Evolutionary conservation across 805 yeast genomes (phyloP).

Genomic region (Hanseniaspora nectarophila): DNA sequence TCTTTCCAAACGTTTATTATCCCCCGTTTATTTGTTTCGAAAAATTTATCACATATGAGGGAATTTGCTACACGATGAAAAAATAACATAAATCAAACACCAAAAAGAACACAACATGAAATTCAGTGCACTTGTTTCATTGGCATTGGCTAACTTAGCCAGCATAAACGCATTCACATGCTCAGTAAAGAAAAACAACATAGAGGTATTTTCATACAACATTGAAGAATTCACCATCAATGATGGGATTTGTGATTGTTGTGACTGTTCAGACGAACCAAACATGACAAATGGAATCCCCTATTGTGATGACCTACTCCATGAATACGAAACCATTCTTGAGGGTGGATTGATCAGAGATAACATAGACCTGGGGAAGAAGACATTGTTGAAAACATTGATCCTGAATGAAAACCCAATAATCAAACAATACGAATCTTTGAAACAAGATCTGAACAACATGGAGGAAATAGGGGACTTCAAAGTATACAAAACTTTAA

Average conservation of each 20-base stretch:
- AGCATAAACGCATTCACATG: background rate
- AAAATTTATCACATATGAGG: no score
- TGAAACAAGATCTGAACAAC: slow-evolving; percentile 20
- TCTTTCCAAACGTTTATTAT: no score
- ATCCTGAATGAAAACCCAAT: background rate
- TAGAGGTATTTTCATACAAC: slow-evolving; percentile 28
- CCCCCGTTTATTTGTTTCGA: no score
- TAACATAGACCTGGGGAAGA: background rate
- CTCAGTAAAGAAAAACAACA: background rate
- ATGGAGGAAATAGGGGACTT: slow-evolving; percentile 19
- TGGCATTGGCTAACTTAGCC: background rate
- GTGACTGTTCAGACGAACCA: slow-evolving; percentile 87
- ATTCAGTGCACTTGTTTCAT: background rate
- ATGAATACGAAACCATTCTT: slow-evolving; percentile 36
- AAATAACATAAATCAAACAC: no score
- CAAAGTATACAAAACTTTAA: slow-evolving; percentile 20
- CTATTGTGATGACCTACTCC: slow-evolving; percentile 47
- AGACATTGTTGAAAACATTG: background rate
- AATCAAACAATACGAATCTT: slow-evolving; percentile 26
- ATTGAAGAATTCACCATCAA: slow-evolving; percentile 59
- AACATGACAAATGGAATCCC: slow-evolving; percentile 19
- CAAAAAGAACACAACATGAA: background rate
- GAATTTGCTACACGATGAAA: no score
- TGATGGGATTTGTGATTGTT: slow-evolving; percentile 94
- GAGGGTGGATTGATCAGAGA: slow-evolving; percentile 15